These are phyloP conservation scores for Tuber calosporum DNA, from an alignment of 495 filamentous ascomycete genomes.

Conservation along the genomic window DNA sequence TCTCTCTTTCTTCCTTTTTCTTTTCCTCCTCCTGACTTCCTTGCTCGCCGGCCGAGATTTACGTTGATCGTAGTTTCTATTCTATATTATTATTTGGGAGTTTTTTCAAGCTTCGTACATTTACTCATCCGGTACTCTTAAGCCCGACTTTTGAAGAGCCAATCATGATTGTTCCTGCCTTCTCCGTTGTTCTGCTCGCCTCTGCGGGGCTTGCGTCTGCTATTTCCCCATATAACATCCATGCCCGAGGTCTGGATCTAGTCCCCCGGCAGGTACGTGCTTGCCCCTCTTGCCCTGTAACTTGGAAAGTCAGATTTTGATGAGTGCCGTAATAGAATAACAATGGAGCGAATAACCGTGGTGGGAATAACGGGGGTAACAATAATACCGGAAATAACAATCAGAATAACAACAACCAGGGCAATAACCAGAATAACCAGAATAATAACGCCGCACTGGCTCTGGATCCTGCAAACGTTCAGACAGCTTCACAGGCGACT, in stretches of 20 bases:
- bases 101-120: conserved; percentile 16
- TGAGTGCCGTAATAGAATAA: not conserved
- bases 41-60: conserved; percentile 41
- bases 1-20: conserved; percentile 26
- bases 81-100: conserved; percentile 16
- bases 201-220: conserved; percentile 29
- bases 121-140: conserved; percentile 6
- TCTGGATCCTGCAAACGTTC: conserved; percentile 37
- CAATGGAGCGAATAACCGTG: conserved; percentile 17
- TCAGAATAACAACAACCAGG: conserved; percentile 15
- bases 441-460: conserved; percentile 10
- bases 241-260: conserved; percentile 14
- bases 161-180: conserved; percentile 35
- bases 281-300: not conserved
- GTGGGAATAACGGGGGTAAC: conserved; percentile 10
- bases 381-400: conserved; percentile 8
- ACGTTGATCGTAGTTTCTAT: conserved; percentile 39
- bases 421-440: conserved; percentile 16
- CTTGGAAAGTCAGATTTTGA: not conserved
- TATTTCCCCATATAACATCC: conserved; percentile 23
- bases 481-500: conserved; percentile 30
- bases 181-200: conserved; percentile 33
- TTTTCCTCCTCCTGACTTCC: conserved; percentile 10
- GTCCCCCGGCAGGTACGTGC: conserved; percentile 30
- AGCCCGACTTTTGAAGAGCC: conserved; percentile 10